Evolutionary conservation across 495 filamentous ascomycete species (phyloP).

Genomic region (Pyrenopolyporus hunteri): DNA sequence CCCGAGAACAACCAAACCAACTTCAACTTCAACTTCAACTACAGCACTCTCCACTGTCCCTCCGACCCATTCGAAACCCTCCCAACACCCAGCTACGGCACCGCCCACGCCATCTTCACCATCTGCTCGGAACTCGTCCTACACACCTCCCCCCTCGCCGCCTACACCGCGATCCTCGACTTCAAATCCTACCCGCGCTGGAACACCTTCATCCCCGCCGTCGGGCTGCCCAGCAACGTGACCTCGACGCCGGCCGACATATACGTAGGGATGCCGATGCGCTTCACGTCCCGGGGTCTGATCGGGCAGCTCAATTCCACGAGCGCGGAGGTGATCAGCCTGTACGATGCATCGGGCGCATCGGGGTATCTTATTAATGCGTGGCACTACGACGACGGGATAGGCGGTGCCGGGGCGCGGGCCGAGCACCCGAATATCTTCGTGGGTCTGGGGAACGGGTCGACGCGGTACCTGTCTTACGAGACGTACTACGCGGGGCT

Average conservation of each 20-base stretch:
- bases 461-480: slow-evolving; percentile 36
- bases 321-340: slow-evolving; percentile 37
- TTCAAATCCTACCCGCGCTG: slow-evolving; percentile 35
- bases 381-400: slow-evolving; percentile 34
- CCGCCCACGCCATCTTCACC: slow-evolving; percentile 37
- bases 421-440: slow-evolving; percentile 34
- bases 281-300: slow-evolving; percentile 36
- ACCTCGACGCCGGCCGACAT: slow-evolving; percentile 27
- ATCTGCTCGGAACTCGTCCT: slow-evolving; percentile 37
- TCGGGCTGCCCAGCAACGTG: slow-evolving; percentile 38
- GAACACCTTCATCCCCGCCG: slow-evolving; percentile 39
- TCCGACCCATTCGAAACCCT: slow-evolving; percentile 9
- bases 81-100: slow-evolving; percentile 39
- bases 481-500: slow-evolving; percentile 42
- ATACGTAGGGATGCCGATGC: slow-evolving; percentile 39
- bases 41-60: slow-evolving; percentile 21
- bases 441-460: slow-evolving; percentile 23
- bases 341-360: slow-evolving; percentile 16
- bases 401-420: slow-evolving; percentile 18
- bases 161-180: slow-evolving; percentile 31
- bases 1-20: no score
- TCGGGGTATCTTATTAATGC: slow-evolving; percentile 18
- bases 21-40: no score
- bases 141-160: slow-evolving; percentile 9
- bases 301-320: slow-evolving; percentile 37